These are phyloP conservation scores for Euphorbia tirucalli DNA, from an alignment of 345 rosid species.

Conservation along the genomic window DNA sequence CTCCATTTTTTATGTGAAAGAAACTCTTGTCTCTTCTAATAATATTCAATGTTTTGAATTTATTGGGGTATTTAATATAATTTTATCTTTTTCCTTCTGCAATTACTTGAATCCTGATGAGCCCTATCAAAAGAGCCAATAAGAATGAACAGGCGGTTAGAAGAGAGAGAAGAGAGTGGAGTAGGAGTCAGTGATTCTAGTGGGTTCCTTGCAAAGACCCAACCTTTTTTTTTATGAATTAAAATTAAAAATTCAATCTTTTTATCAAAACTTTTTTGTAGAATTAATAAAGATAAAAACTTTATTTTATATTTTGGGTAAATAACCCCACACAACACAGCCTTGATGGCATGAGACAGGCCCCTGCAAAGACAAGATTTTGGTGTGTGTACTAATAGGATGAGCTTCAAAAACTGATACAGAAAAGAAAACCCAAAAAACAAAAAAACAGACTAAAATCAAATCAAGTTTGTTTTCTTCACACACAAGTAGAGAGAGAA, in stretches of 20 bases:
- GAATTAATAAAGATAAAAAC: too few species aligned
- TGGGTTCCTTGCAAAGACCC: constrained; percentile 59
- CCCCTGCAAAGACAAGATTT: constrained; percentile 55
- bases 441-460: constrained; percentile 1
- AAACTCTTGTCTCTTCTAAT: too few species aligned
- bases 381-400: constrained; percentile 29
- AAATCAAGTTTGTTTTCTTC: constrained; percentile 65
- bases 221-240: constrained; percentile 23
- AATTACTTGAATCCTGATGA: constrained; percentile 39
- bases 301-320: constrained; percentile 7
- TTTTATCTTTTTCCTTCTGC: constrained; percentile 15
- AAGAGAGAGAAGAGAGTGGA: constrained; percentile 52
- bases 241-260: too few species aligned
- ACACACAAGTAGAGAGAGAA: constrained; percentile 43
- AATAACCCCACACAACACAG: constrained; percentile 31
- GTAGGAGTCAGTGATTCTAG: constrained; percentile 71
- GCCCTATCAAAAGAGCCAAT: constrained; percentile 58
- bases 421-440: constrained; percentile 11
- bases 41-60: constrained; percentile 24
- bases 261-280: background rate
- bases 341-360: constrained; percentile 40
- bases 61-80: constrained; percentile 14
- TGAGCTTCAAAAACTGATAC: constrained; percentile 27
- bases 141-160: constrained; percentile 76
- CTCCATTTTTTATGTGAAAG: too few species aligned